Base-by-base conservation (phyloP, 1,139 yeast species). In the Taphrina wiesneri region DNA sequence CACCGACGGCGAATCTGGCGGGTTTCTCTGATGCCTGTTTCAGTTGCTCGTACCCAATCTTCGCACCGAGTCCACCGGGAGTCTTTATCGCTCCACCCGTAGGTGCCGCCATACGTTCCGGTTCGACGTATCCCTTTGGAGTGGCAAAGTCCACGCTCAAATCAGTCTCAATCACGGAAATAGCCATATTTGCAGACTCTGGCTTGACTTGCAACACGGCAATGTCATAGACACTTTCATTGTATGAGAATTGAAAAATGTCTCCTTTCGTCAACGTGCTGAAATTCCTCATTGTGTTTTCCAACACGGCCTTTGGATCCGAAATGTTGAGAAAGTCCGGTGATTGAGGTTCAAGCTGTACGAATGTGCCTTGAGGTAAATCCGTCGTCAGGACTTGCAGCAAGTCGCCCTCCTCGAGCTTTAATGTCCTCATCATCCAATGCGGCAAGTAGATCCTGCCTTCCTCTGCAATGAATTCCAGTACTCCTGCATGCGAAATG, bases 121-220 rank as follows among this genome's bases (percentile, higher is more conserved):
- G 96, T 74, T 93, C 99, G 32, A 90, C 97, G 74, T 95, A 95
- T 0, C 99, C 99, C 3, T 93, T 97, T 0, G 99, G 99, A 2
- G 99, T 96, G 1, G 98, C 99, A 79, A 95, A 95, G 74, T 95
- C 99, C 0, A 97, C 96, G 69, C 90, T 96, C 70, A 95, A 82
- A 79, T 95, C 99, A 0, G 99, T 95, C 74, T 95, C 99, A 36
- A 95, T 91, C 23, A 93, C 97, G 80, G 98, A 93, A 21, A 93
- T 86, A 47, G 82, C 79, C 56, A 77, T 76, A 26, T 75, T 75
- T 17, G 76, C 73, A 5, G 86, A 80, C 61, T 87, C 90, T 0
- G 99, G 99, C 72, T 90, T 90, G 32, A 86, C 90, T 72, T 93
- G 97, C 63, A 93, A 79, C 25, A 95, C 93, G 74, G 86, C 88